These are phyloP conservation scores for Saccharomycopsis malanga DNA, from an alignment of 805 yeast species.

Conservation along the genomic window DNA sequence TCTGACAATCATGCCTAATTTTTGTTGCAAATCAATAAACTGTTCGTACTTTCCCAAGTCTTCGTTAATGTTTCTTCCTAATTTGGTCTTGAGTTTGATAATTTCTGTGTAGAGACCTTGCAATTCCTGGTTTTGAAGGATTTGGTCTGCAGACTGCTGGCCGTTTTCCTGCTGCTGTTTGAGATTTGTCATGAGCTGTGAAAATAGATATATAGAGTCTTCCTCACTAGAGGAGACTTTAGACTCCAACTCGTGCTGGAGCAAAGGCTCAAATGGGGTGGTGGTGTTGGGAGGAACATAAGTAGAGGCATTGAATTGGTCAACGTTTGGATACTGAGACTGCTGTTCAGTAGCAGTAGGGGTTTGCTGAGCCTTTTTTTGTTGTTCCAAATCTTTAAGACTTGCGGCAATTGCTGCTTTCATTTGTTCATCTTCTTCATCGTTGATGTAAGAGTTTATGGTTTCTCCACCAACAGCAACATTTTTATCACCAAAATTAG, in stretches of 20 bases:
- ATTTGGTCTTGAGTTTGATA: constrained; percentile 57
- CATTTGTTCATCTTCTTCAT: constrained; percentile 80
- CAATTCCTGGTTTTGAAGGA: constrained; percentile 41
- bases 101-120: constrained; percentile 55
- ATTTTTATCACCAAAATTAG: constrained; percentile 11
- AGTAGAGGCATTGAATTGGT: neutral
- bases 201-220: constrained; percentile 59
- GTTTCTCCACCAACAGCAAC: constrained; percentile 12
- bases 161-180: constrained; percentile 29
- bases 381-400: constrained; percentile 57
- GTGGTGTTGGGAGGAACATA: neutral
- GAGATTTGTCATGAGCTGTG: constrained; percentile 53
- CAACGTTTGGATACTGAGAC: neutral
- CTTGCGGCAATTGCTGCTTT: constrained; percentile 94
- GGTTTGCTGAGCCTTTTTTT: constrained; percentile 23
- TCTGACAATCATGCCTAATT: constrained; percentile 66
- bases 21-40: constrained; percentile 66
- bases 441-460: constrained; percentile 28
- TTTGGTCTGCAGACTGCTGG: constrained; percentile 22
- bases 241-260: constrained; percentile 11
- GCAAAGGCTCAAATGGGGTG: constrained; percentile 11
- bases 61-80: constrained; percentile 51
- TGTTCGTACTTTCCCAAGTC: constrained; percentile 56
- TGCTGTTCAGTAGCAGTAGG: neutral
- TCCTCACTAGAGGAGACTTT: constrained; percentile 54